Base-by-base conservation (phyloP, 2,329 filamentous ascomycete species). In the Simplicillium sp. region DNA sequence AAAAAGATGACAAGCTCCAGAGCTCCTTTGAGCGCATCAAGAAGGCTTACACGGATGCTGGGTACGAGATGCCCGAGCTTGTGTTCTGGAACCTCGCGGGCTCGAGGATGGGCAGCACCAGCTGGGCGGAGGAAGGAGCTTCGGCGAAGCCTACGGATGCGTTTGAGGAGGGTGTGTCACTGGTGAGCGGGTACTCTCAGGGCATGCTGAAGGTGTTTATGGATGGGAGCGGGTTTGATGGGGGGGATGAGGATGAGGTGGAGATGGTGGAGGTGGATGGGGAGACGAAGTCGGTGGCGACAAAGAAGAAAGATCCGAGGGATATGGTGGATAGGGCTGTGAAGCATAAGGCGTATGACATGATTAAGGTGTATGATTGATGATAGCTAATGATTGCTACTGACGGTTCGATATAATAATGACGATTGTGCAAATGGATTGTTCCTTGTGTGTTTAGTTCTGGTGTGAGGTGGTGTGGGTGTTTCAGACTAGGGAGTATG, bases 31-130 rank as follows among this genome's bases (percentile, higher is more conserved):
- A 74, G 48, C 61, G 68, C 4, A 67, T 80, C 52, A 58, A 68
- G 50, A 44, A 44, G 15, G 54, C 57, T 33, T 80, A 63, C 52
- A 50, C 56, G 11, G 54, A 61, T 0, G 66, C 67, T 3, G 75
- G 75, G 0, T 80, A 80, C 48, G 67, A 75, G 42, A 62, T 79
- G 56, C 76, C 76, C 0, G 64, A 74, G 52, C 56, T 80, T n/a
- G 60, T 80, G 3, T 79, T 76, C 52, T 79, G 75, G 75, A 77
- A 78, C 48, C 58, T 79, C 14, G 71, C 71, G 1, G 67, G 64
- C 8, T 60, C 61, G 0, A 33, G 31, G 7, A 33, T 15, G 39
- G 34, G 18, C 6, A 17, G 54, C 49, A 20, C 55, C 49, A 15
- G 53, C 52, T 2, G 3, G n/a, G 25, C 11, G 16, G 40, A 13